Evolutionary conservation across 176 grass and related monocot genomes (phyloP).

Genomic region (Bothriochloa decipiens): DNA sequence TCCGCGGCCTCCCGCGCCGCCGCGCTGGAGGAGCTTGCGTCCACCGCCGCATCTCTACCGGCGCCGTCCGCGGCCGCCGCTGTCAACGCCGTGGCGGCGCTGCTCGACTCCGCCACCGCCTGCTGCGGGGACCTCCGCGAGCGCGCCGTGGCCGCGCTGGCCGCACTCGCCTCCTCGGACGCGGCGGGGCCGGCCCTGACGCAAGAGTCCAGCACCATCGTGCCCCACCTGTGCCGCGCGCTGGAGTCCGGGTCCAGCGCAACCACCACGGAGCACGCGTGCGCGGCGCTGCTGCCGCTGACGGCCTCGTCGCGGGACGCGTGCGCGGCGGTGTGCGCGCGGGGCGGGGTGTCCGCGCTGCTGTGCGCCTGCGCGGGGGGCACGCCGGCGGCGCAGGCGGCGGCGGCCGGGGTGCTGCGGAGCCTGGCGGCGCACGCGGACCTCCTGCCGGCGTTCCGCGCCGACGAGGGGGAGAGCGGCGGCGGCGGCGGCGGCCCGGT

Average conservation of each 20-base stretch:
- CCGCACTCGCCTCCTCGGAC: constrained; percentile 51
- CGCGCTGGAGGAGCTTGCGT: constrained; percentile 47
- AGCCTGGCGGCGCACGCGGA: constrained; percentile 64
- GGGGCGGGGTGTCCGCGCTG: constrained; percentile 74
- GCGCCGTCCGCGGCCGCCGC: constrained; percentile 35
- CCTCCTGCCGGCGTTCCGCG: constrained; percentile 58
- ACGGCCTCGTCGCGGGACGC: constrained; percentile 59
- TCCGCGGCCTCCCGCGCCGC: constrained; percentile 46
- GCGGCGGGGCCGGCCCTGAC: constrained; percentile 26
- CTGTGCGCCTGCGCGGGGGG: constrained; percentile 61
- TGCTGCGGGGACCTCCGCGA: constrained; percentile 13
- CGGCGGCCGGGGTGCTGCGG: constrained; percentile 63
- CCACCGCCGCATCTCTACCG: not conserved
- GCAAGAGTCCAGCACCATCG: constrained; percentile 42
- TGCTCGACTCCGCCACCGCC: constrained; percentile 58
- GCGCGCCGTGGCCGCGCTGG: constrained; percentile 53
- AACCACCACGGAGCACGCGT: constrained; percentile 48
- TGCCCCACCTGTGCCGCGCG: constrained; percentile 53
- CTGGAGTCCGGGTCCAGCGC: constrained; percentile 43
- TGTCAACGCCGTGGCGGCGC: constrained; percentile 43
- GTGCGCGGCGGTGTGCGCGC: constrained; percentile 48
- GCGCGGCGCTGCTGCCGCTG: constrained; percentile 57
- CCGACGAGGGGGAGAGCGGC: constrained; percentile 50
- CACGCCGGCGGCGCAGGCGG: constrained; percentile 68
- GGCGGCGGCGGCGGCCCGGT: constrained; percentile 68